These are phyloP conservation scores for Pichia terricola DNA, from an alignment of 1,139 yeast genomes.

Conservation along the genomic window DNA sequence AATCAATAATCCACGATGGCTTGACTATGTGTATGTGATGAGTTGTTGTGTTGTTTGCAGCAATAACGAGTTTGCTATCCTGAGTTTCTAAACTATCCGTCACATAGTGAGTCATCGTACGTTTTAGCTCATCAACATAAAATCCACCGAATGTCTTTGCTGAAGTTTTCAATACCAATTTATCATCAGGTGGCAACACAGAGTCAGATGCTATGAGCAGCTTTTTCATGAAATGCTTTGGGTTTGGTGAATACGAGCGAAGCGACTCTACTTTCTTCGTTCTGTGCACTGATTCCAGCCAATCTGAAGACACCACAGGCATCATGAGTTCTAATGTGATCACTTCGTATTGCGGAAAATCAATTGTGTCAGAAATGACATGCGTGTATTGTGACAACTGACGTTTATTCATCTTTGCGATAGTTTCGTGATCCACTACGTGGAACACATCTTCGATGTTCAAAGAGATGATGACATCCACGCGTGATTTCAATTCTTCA, in stretches of 20 bases:
- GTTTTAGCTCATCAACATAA: slow-evolving; percentile 52
- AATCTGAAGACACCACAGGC: slow-evolving; percentile 58
- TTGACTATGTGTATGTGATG: slow-evolving; percentile 50
- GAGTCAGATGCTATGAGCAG: slow-evolving; percentile 51
- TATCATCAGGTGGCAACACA: slow-evolving; percentile 48
- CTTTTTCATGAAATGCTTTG: slow-evolving; percentile 51
- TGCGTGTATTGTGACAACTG: slow-evolving; percentile 33
- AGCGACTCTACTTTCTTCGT: slow-evolving; percentile 39
- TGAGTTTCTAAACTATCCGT: slow-evolving; percentile 46
- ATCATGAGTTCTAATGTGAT: slow-evolving; percentile 44
- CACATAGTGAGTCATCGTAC: slow-evolving; percentile 70
- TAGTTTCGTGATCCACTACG: slow-evolving; percentile 10
- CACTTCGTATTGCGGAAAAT: slow-evolving; percentile 45
- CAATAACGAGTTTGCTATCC: slow-evolving; percentile 30
- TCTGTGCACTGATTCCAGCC: slow-evolving; percentile 48
- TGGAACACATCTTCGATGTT: slow-evolving; percentile 4
- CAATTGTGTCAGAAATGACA: slow-evolving; percentile 43
- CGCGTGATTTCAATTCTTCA: slow-evolving; percentile 1
- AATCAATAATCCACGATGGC: slow-evolving; percentile 72
- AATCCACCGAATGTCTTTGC: slow-evolving; percentile 71
- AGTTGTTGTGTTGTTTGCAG: slow-evolving; percentile 26
- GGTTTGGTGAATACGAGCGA: slow-evolving; percentile 58
- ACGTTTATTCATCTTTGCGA: slow-evolving; percentile 11
- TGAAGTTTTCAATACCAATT: slow-evolving; percentile 38
- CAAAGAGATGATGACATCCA: slow-evolving; percentile 1